These are phyloP conservation scores for Lipomyces orientalis DNA, from an alignment of 805 yeast species.

Conservation along the genomic window DNA sequence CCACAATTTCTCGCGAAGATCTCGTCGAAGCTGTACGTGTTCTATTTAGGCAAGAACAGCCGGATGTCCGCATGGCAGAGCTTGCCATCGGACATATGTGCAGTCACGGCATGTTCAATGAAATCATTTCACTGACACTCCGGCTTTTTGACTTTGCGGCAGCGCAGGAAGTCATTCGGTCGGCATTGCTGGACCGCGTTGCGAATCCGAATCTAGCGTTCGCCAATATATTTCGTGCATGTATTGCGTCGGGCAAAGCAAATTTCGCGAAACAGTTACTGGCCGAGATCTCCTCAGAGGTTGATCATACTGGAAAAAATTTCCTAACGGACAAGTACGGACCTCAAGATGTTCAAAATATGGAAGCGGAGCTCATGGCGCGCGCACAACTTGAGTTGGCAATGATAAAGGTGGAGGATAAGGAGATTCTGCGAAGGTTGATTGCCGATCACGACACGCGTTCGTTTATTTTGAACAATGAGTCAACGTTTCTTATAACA, in stretches of 20 bases:
- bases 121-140: slow-evolving; percentile 16
- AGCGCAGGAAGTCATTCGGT: slow-evolving; percentile 15
- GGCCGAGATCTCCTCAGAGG: slow-evolving; percentile 10
- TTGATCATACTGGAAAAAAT: not conserved
- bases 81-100: slow-evolving; percentile 22
- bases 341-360: not conserved
- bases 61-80: slow-evolving; percentile 1
- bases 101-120: slow-evolving; percentile 22
- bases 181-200: slow-evolving; percentile 7
- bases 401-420: slow-evolving; percentile 1
- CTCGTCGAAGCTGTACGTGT: slow-evolving; percentile 12
- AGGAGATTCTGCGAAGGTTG: not conserved
- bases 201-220: slow-evolving; percentile 11
- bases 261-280: slow-evolving; percentile 23
- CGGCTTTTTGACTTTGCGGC: slow-evolving; percentile 18
- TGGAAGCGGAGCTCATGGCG: slow-evolving; percentile 14
- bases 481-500: slow-evolving; percentile 12
- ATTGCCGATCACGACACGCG: not conserved
- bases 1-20: slow-evolving; percentile 15
- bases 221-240: slow-evolving; percentile 18
- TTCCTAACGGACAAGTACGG: not conserved
- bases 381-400: slow-evolving; percentile 19
- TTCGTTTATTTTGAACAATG: not conserved
- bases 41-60: slow-evolving; percentile 2
- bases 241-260: slow-evolving; percentile 12